Conservation (phyloP, 768 basidiomycete genomes). For the Lactarius akahatsu region DNA sequence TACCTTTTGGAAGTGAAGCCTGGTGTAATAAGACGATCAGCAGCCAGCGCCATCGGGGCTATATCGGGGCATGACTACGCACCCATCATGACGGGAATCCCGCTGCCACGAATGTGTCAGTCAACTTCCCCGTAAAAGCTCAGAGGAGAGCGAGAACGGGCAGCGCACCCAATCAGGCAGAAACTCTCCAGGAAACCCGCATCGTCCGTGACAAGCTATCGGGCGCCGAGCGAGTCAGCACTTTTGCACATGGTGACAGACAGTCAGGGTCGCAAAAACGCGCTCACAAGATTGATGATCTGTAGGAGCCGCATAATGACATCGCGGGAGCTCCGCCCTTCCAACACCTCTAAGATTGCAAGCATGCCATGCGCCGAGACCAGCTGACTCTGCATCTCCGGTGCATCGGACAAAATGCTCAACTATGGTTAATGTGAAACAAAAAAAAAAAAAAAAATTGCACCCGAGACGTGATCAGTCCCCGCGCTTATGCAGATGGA, state of each 20-base stretch:
- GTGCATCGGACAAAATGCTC: slow-evolving; percentile 69
- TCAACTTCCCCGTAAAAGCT: slow-evolving; percentile 2
- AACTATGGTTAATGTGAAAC: slow-evolving; percentile 46
- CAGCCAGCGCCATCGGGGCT: slow-evolving; percentile 9
- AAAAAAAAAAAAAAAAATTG: neutral
- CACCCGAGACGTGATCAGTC: slow-evolving; percentile 1
- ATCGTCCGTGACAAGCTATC: slow-evolving; percentile 57
- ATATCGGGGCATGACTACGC: slow-evolving; percentile 31
- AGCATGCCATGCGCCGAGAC: slow-evolving; percentile 94
- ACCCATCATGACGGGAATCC: slow-evolving; percentile 96
- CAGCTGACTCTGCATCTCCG: slow-evolving; percentile 85
- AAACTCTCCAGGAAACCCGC: slow-evolving; percentile 90
- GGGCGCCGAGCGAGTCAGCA: neutral
- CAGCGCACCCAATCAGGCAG: slow-evolving; percentile 77
- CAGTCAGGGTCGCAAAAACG: neutral
- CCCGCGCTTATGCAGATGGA: neutral
- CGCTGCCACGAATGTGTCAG: slow-evolving; percentile 43
- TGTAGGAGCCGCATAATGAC: slow-evolving; percentile 82
- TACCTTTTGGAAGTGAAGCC: slow-evolving; percentile 95
- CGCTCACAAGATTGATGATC: slow-evolving; percentile 80
- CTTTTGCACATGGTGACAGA: neutral
- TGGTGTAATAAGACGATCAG: slow-evolving; percentile 33
- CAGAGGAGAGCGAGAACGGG: neutral
- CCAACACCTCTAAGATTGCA: slow-evolving; percentile 90
- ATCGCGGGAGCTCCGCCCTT: slow-evolving; percentile 82